Conservation (phyloP, 192 early-diverging fungal genomes). For the Gorgonomyces haynaldii region DNA sequence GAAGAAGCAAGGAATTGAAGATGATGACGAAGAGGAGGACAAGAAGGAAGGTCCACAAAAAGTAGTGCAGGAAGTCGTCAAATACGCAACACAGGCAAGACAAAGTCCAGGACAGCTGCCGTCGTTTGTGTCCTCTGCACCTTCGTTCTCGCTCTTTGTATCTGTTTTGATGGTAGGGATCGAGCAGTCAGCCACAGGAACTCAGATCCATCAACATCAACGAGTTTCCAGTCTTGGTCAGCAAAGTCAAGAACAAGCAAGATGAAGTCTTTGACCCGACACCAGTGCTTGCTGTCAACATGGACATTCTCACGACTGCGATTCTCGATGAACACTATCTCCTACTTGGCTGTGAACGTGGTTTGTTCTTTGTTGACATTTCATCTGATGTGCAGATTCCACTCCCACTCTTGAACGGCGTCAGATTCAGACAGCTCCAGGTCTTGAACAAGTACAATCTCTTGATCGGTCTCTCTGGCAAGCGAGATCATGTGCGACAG, state of each 20-base stretch:
- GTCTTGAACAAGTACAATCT: slow-evolving; percentile 44
- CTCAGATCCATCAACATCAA: background rate
- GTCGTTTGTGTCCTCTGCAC: background rate
- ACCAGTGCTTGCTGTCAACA: slow-evolving; percentile 16
- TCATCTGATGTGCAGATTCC: slow-evolving; percentile 22
- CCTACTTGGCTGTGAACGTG: slow-evolving; percentile 40
- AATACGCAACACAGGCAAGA: slow-evolving; percentile 21
- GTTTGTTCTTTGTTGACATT: slow-evolving; percentile 43
- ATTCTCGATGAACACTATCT: slow-evolving; percentile 39
- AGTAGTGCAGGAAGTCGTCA: slow-evolving; percentile 30
- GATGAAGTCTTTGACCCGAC: slow-evolving; percentile 1
- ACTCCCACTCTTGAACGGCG: slow-evolving; percentile 38
- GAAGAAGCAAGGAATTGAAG: slow-evolving; percentile 38
- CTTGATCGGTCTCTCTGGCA: slow-evolving; percentile 45
- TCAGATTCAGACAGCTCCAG: slow-evolving; percentile 45
- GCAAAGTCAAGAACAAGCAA: background rate
- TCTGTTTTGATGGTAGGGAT: background rate
- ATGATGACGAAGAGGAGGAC: slow-evolving; percentile 42
- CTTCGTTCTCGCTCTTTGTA: background rate
- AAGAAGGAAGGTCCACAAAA: slow-evolving; percentile 33
- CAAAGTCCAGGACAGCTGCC: slow-evolving; percentile 1
- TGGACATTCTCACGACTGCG: slow-evolving; percentile 37
- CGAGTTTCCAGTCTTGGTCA: slow-evolving; percentile 7
- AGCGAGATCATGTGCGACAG: slow-evolving; percentile 49
- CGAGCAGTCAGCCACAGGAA: background rate